phyloP scores from a whole-genome alignment of 306 rosid genomes.

The Herpetospermum pedunculosum region DNA sequence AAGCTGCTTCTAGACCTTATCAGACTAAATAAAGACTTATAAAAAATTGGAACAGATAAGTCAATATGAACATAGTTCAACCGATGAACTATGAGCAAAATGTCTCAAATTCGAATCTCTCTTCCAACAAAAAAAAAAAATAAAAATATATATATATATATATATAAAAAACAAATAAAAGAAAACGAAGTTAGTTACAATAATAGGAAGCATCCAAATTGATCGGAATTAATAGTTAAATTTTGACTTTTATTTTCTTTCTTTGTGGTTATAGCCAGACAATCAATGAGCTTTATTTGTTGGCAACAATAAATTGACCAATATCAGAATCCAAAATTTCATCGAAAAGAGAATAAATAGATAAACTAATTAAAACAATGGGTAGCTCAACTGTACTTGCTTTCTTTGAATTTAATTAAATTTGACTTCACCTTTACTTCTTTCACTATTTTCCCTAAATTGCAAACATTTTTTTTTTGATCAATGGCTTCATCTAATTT shows the following conservation, averaged over 20 bases:
- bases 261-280: neutral
- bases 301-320: neutral
- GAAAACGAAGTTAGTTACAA: neutral
- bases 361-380: neutral
- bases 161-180: neutral
- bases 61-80: too few species aligned
- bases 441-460: neutral
- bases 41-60: too few species aligned
- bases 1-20: too few species aligned
- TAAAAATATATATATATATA: too few species aligned
- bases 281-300: neutral
- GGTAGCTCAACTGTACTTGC: neutral
- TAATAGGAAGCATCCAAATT: neutral
- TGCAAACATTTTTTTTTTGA: neutral
- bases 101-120: too few species aligned
- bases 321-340: neutral
- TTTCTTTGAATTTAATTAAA: neutral
- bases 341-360: neutral
- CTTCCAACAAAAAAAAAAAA: too few species aligned
- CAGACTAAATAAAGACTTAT: too few species aligned
- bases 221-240: neutral
- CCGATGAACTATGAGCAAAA: too few species aligned
- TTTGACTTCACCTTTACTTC: neutral
- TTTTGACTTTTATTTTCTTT: neutral
- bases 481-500: neutral